A percentile compares a stretch with the other conserved stretches of the same genome.
phyloP scores from a whole-genome alignment of 176 grass and related monocot genomes.

The Poa pratensis region DNA sequence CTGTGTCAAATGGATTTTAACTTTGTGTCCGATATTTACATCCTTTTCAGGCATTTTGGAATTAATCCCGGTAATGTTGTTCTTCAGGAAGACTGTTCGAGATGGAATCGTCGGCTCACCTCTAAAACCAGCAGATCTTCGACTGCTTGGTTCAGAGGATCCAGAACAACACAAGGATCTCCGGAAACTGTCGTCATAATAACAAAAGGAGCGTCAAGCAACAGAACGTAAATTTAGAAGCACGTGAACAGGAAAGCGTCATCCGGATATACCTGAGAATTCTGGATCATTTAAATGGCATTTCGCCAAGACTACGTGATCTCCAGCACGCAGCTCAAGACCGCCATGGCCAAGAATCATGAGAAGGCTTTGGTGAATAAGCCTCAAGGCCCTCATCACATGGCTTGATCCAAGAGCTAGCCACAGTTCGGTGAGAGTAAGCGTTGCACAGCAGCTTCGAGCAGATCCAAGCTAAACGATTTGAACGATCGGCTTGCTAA shows the following conservation, averaged over 20 bases:
- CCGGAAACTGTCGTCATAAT: slow-evolving; percentile 51
- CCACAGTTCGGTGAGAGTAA: slow-evolving; percentile 89
- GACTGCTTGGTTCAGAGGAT: slow-evolving; percentile 76
- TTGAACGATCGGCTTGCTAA: slow-evolving; percentile 90
- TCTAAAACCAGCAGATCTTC: slow-evolving; percentile 89
- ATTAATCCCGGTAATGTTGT: not conserved
- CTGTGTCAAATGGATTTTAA: slow-evolving; percentile 34
- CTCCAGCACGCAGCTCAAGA: slow-evolving; percentile 84
- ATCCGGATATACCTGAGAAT: slow-evolving; percentile 46
- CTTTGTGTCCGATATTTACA: too few species aligned
- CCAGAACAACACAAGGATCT: slow-evolving; percentile 70
- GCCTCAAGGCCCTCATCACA: slow-evolving; percentile 63
- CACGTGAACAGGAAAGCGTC: not conserved
- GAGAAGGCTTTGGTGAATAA: slow-evolving; percentile 72
- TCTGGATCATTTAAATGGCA: slow-evolving; percentile 66
- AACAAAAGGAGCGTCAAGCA: not conserved
- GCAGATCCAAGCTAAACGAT: slow-evolving; percentile 88
- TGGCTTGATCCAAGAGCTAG: slow-evolving; percentile 77
- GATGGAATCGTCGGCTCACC: slow-evolving; percentile 48
- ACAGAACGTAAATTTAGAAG: not conserved
- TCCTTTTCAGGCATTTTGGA: not conserved
- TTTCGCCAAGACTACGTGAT: slow-evolving; percentile 80
- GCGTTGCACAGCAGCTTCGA: slow-evolving; percentile 82
- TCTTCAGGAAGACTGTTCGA: not conserved
- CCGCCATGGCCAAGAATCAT: slow-evolving; percentile 91